phyloP scores from a whole-genome alignment of 495 filamentous ascomycete genomes.

The Penicillium cosmopolitanum region DNA sequence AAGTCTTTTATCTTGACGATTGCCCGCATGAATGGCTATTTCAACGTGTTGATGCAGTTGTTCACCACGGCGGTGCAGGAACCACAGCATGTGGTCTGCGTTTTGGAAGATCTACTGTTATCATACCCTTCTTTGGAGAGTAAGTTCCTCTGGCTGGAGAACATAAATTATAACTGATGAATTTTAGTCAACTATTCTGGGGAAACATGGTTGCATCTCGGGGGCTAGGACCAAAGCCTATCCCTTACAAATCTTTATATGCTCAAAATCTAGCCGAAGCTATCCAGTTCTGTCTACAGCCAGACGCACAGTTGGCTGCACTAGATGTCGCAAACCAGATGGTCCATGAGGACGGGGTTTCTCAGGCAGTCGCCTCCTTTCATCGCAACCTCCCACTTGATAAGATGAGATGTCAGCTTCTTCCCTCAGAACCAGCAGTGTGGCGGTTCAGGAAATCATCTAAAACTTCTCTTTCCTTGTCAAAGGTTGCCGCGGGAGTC shows the following conservation, averaged over 20 bases:
- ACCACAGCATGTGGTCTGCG: constrained; percentile 62
- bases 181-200: constrained; percentile 74
- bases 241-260: constrained; percentile 41
- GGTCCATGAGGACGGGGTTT: constrained; percentile 69
- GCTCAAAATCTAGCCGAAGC: constrained; percentile 70
- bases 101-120: constrained; percentile 55
- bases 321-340: constrained; percentile 64
- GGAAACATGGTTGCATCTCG: constrained; percentile 68
- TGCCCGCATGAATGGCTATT: constrained; percentile 69
- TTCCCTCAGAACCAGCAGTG: constrained; percentile 65
- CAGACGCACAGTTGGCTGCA: constrained; percentile 59
- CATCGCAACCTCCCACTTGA: constrained; percentile 63
- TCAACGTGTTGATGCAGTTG: constrained; percentile 57
- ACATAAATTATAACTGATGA: neutral
- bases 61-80: constrained; percentile 66
- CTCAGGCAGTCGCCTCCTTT: constrained; percentile 72
- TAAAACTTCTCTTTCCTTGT: constrained; percentile 57
- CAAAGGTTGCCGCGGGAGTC: constrained; percentile 67
- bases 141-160: constrained; percentile 20
- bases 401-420: constrained; percentile 71
- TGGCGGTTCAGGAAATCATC: constrained; percentile 61
- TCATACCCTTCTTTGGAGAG: constrained; percentile 65
- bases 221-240: constrained; percentile 65
- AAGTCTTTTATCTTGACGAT: constrained; percentile 59
- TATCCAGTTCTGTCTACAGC: constrained; percentile 66